phyloP scores from a whole-genome alignment of 768 basidiomycete genomes.

The Astraeus odoratus region DNA sequence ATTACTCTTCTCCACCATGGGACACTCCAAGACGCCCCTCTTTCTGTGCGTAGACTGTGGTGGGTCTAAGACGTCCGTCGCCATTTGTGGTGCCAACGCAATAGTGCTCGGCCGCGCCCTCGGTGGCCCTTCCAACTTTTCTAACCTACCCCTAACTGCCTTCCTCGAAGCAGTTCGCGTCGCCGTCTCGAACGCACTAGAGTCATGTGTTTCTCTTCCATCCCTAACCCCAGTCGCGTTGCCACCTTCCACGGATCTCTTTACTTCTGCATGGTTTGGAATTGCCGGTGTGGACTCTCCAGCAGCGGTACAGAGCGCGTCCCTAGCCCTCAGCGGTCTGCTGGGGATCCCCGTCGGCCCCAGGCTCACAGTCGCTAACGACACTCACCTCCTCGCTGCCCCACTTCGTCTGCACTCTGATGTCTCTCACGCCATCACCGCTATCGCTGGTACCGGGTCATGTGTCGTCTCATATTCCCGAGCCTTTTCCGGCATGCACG shows the following conservation, averaged over 20 bases:
- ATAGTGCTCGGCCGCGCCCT: constrained; percentile 57
- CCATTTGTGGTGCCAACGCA: constrained; percentile 53
- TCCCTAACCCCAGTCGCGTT: constrained; percentile 31
- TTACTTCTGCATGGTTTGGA: constrained; percentile 77
- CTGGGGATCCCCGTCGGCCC: constrained; percentile 51
- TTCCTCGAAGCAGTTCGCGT: constrained; percentile 49
- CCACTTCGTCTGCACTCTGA: constrained; percentile 60
- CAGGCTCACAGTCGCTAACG: constrained; percentile 63
- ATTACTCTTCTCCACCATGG: no score
- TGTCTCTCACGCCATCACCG: constrained; percentile 56
- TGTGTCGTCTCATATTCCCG: constrained; percentile 62
- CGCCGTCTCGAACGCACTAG: constrained; percentile 51
- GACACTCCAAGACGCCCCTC: constrained; percentile 40
- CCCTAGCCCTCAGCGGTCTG: constrained; percentile 46
- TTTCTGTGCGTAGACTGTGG: constrained; percentile 86
- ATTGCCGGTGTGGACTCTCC: constrained; percentile 78
- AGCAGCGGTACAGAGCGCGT: constrained; percentile 50
- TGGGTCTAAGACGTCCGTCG: constrained; percentile 81
- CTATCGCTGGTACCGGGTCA: constrained; percentile 79
- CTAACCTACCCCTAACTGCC: constrained; percentile 60
- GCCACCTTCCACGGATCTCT: constrained; percentile 33
- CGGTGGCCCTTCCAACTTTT: constrained; percentile 80
- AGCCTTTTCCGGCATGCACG: constrained; percentile 31
- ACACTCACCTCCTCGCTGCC: constrained; percentile 78
- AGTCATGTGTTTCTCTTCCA: constrained; percentile 33